These are phyloP conservation scores for Cryptococcus hybrid DNA, from an alignment of 1,284 basidiomycete species.

Conservation along the genomic window DNA sequence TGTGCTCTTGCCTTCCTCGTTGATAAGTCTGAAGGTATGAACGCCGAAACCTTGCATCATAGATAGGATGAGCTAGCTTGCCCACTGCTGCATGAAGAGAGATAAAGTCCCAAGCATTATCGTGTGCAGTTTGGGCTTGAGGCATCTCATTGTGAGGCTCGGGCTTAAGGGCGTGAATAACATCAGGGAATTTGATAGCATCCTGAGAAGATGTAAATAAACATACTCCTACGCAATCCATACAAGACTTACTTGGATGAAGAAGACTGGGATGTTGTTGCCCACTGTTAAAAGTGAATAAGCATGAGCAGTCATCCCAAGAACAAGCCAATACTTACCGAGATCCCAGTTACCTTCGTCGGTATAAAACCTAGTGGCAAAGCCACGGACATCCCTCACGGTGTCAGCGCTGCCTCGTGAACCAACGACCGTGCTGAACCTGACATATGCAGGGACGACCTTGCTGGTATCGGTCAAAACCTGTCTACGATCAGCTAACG, in stretches of 20 bases:
- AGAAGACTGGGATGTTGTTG: conserved; percentile 68
- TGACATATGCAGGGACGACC: conserved; percentile 69
- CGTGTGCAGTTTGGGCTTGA: conserved; percentile 54
- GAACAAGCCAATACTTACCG: conserved; percentile 47
- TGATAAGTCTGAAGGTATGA: conserved; percentile 73
- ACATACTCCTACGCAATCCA: no score
- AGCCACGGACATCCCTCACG: conserved; percentile 74
- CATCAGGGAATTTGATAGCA: conserved; percentile 77
- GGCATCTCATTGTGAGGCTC: conserved; percentile 70
- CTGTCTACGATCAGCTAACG: conserved; percentile 18
- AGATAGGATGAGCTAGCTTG: no score
- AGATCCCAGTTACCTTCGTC: conserved; percentile 78
- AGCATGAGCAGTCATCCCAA: background rate
- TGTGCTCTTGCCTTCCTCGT: conserved; percentile 61
- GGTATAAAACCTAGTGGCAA: conserved; percentile 78
- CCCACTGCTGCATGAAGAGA: no score
- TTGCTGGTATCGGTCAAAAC: conserved; percentile 70
- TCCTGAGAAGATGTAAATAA: conserved; percentile 27
- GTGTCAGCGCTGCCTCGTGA: conserved; percentile 66
- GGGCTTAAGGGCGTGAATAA: conserved; percentile 64
- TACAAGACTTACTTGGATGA: conserved; percentile 53
- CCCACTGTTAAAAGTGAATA: conserved; percentile 18
- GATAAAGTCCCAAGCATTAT: conserved; percentile 79
- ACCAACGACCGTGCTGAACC: conserved; percentile 80
- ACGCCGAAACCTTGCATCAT: conserved; percentile 84